phyloP scores from a whole-genome alignment of 1,284 basidiomycete species.

The Cutaneotrichosporon sp. region DNA sequence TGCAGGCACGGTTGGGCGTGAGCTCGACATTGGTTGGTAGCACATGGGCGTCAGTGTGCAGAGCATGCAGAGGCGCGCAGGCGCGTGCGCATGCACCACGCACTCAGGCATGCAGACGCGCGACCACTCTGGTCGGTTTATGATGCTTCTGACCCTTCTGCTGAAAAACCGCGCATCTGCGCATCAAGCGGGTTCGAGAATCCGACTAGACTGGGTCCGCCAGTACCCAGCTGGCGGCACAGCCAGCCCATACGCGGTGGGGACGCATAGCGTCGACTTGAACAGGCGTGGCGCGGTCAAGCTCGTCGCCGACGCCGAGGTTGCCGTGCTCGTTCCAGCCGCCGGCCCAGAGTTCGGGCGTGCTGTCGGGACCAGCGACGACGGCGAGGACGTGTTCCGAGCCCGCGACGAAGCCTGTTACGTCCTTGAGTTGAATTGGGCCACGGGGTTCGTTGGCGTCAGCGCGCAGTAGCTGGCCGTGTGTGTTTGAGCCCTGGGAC shows the following conservation, averaged over 20 bases:
- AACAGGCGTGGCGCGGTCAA: slow-evolving; percentile 49
- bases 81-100: too few species aligned
- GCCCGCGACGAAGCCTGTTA: slow-evolving; percentile 55
- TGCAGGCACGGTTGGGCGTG: too few species aligned
- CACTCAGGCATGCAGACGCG: too few species aligned
- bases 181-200: too few species aligned
- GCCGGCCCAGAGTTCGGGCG: slow-evolving; percentile 63
- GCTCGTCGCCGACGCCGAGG: slow-evolving; percentile 61
- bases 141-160: too few species aligned
- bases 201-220: too few species aligned
- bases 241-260: slow-evolving; percentile 10
- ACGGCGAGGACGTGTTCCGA: slow-evolving; percentile 70
- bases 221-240: slow-evolving; percentile 15
- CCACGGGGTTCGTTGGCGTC: slow-evolving; percentile 1
- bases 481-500: slow-evolving; percentile 61
- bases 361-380: neutral
- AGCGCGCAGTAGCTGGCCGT: slow-evolving; percentile 58
- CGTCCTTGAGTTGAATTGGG: neutral
- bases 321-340: slow-evolving; percentile 97
- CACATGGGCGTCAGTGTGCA: too few species aligned
- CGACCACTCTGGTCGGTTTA: too few species aligned
- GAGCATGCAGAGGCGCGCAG: too few species aligned
- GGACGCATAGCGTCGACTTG: neutral
- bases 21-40: too few species aligned
- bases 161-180: too few species aligned